phyloP scores from a whole-genome alignment of 805 yeast genomes.

The Barnettozyma siamensis region DNA sequence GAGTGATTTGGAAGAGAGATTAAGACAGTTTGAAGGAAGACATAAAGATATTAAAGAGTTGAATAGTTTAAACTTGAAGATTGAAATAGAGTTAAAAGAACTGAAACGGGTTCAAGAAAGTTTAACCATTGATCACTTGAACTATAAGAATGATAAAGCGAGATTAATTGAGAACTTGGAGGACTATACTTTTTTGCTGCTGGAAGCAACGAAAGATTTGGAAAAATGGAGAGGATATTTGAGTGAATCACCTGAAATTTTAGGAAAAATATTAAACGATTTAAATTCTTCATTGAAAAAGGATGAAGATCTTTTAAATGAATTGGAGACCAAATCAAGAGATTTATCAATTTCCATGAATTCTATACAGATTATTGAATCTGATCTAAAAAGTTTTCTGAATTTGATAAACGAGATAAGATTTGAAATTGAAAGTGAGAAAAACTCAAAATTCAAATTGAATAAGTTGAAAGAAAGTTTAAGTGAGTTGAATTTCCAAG shows the following conservation, averaged over 20 bases:
- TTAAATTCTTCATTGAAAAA: conserved; percentile 39
- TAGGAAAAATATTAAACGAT: conserved; percentile 47
- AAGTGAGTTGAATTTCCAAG: conserved; percentile 18
- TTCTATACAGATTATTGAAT: conserved; percentile 39
- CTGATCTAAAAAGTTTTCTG: conserved; percentile 18
- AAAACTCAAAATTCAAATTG: conserved; percentile 11
- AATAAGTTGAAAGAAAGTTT: conserved; percentile 14
- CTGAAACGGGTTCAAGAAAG: conserved; percentile 59
- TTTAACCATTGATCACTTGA: conserved; percentile 53
- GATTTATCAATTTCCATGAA: conserved; percentile 51
- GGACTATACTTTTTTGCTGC: conserved; percentile 49
- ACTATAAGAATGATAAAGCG: conserved; percentile 59
- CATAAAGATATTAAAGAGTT: conserved; percentile 32
- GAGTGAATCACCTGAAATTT: conserved; percentile 52
- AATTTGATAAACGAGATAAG: conserved; percentile 20
- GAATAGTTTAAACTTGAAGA: conserved; percentile 43
- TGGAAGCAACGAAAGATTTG: conserved; percentile 51
- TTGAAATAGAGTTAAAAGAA: conserved; percentile 57
- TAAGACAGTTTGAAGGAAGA: neutral
- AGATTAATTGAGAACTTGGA: conserved; percentile 53
- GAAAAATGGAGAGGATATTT: conserved; percentile 57
- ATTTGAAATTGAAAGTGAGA: conserved; percentile 15
- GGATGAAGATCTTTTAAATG: conserved; percentile 34
- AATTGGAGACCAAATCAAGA: conserved; percentile 42
- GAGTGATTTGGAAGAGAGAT: conserved; percentile 22